These are phyloP conservation scores for Boletales sp. DNA, from an alignment of 768 basidiomycete species.

Conservation along the genomic window DNA sequence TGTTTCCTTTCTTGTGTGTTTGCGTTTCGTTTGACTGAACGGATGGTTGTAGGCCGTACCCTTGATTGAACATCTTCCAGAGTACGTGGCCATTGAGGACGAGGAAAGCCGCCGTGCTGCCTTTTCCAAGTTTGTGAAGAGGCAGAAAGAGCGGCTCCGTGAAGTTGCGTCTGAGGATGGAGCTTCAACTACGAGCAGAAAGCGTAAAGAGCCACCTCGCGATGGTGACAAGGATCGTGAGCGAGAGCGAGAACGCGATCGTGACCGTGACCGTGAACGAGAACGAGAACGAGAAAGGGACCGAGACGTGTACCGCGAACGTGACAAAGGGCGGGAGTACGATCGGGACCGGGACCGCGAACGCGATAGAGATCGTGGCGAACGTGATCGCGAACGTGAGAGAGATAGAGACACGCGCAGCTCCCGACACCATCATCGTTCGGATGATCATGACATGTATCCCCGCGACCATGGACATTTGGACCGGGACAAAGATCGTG, in stretches of 20 bases:
- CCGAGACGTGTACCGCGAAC: slow-evolving; percentile 27
- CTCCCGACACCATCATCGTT: slow-evolving; percentile 30
- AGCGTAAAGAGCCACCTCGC: slow-evolving; percentile 66
- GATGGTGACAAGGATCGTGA: slow-evolving; percentile 51
- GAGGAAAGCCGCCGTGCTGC: slow-evolving; percentile 81
- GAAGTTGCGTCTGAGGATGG: slow-evolving; percentile 80
- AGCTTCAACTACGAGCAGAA: slow-evolving; percentile 72
- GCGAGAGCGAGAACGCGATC: slow-evolving; percentile 34
- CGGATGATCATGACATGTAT: slow-evolving; percentile 33
- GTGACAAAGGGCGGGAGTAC: slow-evolving; percentile 32
- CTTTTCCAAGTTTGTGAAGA: slow-evolving; percentile 82
- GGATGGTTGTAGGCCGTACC: slow-evolving; percentile 53
- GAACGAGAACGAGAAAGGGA: slow-evolving; percentile 27
- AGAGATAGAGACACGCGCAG: slow-evolving; percentile 39
- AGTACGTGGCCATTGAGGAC: slow-evolving; percentile 84
- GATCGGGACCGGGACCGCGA: slow-evolving; percentile 42
- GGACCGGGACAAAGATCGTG: slow-evolving; percentile 35
- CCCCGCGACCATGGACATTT: slow-evolving; percentile 33
- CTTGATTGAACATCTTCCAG: slow-evolving; percentile 75
- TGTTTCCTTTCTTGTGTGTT: slow-evolving; percentile 20
- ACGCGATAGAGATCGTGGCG: slow-evolving; percentile 36
- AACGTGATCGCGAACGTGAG: slow-evolving; percentile 44
- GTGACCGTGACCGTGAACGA: slow-evolving; percentile 30
- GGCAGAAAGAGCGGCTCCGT: slow-evolving; percentile 88
- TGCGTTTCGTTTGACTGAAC: background rate